Conservation (phyloP, 345 rosid species). For the Salix caprea region DNA sequence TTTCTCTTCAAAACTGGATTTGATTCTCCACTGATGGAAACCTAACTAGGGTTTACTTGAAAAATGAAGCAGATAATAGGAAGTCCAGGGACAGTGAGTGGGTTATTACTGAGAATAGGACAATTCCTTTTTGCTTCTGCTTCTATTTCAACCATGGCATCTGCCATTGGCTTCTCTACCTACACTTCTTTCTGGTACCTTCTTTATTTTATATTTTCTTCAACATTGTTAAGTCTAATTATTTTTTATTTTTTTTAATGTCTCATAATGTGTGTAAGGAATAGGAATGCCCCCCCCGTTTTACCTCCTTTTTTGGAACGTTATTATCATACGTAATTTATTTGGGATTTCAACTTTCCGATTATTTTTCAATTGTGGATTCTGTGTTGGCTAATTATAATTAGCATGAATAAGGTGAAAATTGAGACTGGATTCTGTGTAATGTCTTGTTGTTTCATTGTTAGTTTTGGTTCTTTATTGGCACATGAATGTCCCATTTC, state of each 20-base stretch:
- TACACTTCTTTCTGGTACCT: slow-evolving; percentile 83
- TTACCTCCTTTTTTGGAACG: neutral
- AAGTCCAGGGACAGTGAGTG: slow-evolving; percentile 78
- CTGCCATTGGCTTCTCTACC: slow-evolving; percentile 47
- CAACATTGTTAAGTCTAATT: neutral
- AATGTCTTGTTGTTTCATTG: neutral
- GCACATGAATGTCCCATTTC: neutral
- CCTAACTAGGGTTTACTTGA: neutral
- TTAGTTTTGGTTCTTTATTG: neutral
- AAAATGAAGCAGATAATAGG: slow-evolving; percentile 75
- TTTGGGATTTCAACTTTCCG: neutral
- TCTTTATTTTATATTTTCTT: neutral
- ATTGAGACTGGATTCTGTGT: neutral
- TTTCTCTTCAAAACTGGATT: no score
- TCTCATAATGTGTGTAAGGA: neutral
- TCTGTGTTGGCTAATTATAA: neutral
- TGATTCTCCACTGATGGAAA: no score
- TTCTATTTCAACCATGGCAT: slow-evolving; percentile 67
- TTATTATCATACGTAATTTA: neutral
- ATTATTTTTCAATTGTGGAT: neutral
- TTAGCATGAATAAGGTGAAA: neutral
- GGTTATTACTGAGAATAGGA: slow-evolving; percentile 59
- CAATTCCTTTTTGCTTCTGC: slow-evolving; percentile 77
- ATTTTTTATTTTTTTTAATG: neutral
- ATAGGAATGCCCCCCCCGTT: neutral